Percentiles rank a stretch among this genome's conserved stretches.
Evolutionary conservation across 2,329 filamentous ascomycete species (phyloP).

Genomic region (Tympanopsis confertula): DNA sequence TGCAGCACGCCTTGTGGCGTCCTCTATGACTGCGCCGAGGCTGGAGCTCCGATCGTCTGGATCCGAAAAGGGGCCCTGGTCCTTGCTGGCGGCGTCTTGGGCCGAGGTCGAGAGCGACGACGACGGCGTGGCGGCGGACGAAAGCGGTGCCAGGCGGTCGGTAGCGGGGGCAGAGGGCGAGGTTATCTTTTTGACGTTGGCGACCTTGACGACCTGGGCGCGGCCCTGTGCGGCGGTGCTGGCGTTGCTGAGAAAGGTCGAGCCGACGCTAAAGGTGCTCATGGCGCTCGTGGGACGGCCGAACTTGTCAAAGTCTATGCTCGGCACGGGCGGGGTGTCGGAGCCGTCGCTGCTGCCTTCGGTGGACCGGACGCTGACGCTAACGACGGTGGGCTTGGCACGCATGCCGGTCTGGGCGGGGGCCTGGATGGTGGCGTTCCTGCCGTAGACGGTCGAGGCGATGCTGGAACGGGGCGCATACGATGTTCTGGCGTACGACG

Average conservation of each 20-base stretch:
- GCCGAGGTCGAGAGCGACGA: conserved; percentile 8
- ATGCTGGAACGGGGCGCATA: conserved; percentile 61
- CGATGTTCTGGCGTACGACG: conserved; percentile 46
- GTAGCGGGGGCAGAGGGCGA: conserved; percentile 8
- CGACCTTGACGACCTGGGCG: conserved; percentile 49
- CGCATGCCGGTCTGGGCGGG: conserved; percentile 79
- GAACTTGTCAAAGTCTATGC: conserved; percentile 55
- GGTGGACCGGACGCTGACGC: conserved; percentile 56
- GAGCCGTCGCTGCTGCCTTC: conserved; percentile 41
- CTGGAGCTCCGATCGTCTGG: conserved; percentile 32
- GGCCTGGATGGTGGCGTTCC: conserved; percentile 72
- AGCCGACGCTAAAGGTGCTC: conserved; percentile 55
- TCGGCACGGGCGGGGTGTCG: conserved; percentile 59
- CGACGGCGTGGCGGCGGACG: conserved; percentile 5
- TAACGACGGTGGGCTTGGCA: conserved; percentile 84
- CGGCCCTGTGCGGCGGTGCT: conserved; percentile 42
- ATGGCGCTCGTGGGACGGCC: conserved; percentile 39
- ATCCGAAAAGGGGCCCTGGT: conserved; percentile 49
- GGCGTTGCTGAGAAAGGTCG: conserved; percentile 56
- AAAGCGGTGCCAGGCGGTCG: conserved; percentile 5
- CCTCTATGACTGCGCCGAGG: conserved; percentile 43
- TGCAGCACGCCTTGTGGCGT: conserved; percentile 29
- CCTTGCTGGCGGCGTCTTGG: conserved; percentile 32
- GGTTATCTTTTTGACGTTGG: conserved; percentile 31
- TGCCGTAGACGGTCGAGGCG: conserved; percentile 86